Evolutionary conservation across 106 monocot genomes (phyloP).

Genomic region (Dendrobium huoshanense): DNA sequence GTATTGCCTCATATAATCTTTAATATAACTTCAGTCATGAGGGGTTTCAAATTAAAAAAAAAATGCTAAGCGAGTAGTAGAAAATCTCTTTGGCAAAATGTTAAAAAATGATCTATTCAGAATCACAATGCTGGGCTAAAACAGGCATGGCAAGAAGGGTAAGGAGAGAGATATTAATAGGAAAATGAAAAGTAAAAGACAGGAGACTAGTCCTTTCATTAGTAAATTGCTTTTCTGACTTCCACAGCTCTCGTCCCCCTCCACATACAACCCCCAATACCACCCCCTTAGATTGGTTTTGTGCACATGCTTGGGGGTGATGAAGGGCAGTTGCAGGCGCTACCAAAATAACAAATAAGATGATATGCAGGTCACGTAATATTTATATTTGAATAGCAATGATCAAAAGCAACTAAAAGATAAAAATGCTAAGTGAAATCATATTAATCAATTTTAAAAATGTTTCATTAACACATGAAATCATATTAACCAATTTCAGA

Average conservation of each 20-base stretch:
- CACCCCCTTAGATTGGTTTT: too few species aligned
- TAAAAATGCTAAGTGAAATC: background rate
- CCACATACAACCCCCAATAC: background rate
- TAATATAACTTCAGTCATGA: background rate
- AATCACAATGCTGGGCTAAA: background rate
- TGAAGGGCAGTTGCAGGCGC: background rate
- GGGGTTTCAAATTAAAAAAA: background rate
- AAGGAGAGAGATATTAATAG: background rate
- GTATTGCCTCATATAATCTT: background rate
- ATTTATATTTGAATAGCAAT: background rate
- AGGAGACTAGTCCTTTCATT: background rate
- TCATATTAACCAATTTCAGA: background rate
- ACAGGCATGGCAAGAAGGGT: background rate
- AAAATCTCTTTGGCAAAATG: background rate
- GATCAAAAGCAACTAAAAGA: background rate
- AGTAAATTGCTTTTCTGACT: background rate
- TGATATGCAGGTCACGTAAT: background rate
- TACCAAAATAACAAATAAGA: constrained; percentile 1
- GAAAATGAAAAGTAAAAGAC: background rate
- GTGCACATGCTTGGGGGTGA: too few species aligned
- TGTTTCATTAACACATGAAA: background rate
- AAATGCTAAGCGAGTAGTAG: background rate
- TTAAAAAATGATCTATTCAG: background rate
- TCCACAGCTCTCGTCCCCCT: background rate
- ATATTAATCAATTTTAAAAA: background rate